phyloP scores from a whole-genome alignment of 106 monocot genomes.

The Apostasia ramifera region DNA sequence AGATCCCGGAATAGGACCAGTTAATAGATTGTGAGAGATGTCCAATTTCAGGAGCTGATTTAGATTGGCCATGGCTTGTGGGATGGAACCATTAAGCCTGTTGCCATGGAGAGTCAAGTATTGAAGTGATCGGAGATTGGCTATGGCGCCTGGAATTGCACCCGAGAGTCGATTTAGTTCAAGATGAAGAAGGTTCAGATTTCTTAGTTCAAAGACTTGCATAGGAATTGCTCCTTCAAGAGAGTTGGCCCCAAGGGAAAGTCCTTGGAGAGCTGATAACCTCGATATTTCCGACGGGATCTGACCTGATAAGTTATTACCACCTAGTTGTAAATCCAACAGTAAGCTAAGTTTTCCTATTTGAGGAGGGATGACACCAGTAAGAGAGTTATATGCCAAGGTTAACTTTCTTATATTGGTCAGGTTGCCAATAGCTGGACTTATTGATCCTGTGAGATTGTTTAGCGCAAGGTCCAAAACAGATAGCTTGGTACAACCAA shows the following conservation, averaged over 20 bases:
- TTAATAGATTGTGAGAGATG: constrained; percentile 64
- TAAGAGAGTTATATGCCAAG: constrained; percentile 43
- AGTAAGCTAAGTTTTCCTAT: constrained; percentile 52
- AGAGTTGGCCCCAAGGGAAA: constrained; percentile 34
- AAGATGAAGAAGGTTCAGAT: constrained; percentile 32
- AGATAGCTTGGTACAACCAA: constrained; percentile 47
- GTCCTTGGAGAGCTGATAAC: constrained; percentile 45
- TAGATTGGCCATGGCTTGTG: constrained; percentile 36
- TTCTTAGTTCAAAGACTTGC: constrained; percentile 39
- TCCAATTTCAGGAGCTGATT: constrained; percentile 43
- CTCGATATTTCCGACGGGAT: constrained; percentile 56
- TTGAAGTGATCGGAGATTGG: constrained; percentile 48
- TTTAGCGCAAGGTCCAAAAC: constrained; percentile 28
- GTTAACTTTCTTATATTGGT: constrained; percentile 19
- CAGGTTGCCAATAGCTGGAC: constrained; percentile 36
- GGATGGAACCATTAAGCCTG: constrained; percentile 65
- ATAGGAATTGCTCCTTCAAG: constrained; percentile 47
- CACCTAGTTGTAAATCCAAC: constrained; percentile 20
- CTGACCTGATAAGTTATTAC: constrained; percentile 44
- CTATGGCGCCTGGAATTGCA: constrained; percentile 42
- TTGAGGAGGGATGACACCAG: constrained; percentile 51
- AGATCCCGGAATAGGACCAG: constrained; percentile 48
- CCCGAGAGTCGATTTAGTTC: constrained; percentile 45
- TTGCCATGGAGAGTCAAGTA: constrained; percentile 57
- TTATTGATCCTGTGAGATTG: constrained; percentile 47